Base-by-base conservation (phyloP, 768 basidiomycete genomes). In the Imleria badia region DNA sequence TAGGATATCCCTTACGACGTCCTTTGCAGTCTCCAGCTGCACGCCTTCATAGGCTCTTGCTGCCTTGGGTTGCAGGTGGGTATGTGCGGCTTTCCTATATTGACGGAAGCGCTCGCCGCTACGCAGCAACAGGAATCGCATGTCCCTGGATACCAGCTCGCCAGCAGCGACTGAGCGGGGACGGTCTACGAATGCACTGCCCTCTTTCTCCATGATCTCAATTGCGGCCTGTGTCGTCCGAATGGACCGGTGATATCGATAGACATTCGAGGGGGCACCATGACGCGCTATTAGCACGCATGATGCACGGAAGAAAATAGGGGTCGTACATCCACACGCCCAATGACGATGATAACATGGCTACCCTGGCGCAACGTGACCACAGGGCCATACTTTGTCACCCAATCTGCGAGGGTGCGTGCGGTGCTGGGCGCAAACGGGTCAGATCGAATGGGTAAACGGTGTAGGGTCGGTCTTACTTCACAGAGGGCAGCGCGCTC, bases 131-230 rank as follows among this genome's bases (percentile, higher is more conserved):
- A 82, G 42, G 31, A 80, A 68, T 20, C 81, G 67, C 79, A 83
- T 77, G 0, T 78, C 81, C 2, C 77, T 78, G 0, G 76, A 80
- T 0, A 83, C 66, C 0, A 80, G 74, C 42, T 84, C 81, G 0
- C 79, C 79, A 0, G 79, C 82, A 1, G 82, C 73, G 33, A 85
- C 77, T 35, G 69, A 75, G 2, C 62, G 62, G 9, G 84, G 84
- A 44, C 83, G 68, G 59, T 84, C 83, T 0, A 71, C 77, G 13
- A 80, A 68, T 0, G 70, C 61, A 0, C 75, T 76, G 0, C 82
- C 82, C 53, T 81, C 78, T 51, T 80, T 80, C 64, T 85, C 83
- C 81, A 85, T 80, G 42, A 84, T 78, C 11, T 84, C 81, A 1
- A 77, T 71, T 0, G 81, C 79, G 6, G 80, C 81, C 65, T 83